These are phyloP conservation scores for Ottelia alismoides DNA, from an alignment of 106 monocot genomes.

Conservation along the genomic window DNA sequence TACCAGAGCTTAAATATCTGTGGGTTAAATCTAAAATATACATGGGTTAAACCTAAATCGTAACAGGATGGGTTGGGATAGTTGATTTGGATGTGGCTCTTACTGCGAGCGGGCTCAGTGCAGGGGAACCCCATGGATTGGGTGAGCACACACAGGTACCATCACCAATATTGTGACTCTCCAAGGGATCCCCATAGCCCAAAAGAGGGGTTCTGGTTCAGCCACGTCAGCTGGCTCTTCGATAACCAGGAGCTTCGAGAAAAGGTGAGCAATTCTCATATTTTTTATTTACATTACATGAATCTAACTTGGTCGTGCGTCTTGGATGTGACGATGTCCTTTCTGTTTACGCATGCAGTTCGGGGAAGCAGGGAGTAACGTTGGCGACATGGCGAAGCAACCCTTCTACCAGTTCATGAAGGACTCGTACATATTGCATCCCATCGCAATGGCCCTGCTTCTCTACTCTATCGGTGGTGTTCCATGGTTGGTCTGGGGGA, in stretches of 20 bases:
- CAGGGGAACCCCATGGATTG: conserved; percentile 22
- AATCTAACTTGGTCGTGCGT: too few species aligned
- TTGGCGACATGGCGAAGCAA: conserved; percentile 19
- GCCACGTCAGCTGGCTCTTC: conserved; percentile 22
- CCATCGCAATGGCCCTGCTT: conserved; percentile 7
- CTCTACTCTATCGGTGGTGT: conserved; percentile 15
- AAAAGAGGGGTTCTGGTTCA: conserved; percentile 20
- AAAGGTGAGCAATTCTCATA: conserved; percentile 14
- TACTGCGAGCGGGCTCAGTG: too few species aligned
- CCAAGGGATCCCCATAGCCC: conserved; percentile 19
- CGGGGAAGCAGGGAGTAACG: conserved; percentile 10
- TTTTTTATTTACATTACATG: too few species aligned
- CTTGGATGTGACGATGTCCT: too few species aligned
- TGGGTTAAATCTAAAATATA: too few species aligned
- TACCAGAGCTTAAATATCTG: too few species aligned
- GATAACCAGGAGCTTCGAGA: conserved; percentile 2
- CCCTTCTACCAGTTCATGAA: conserved; percentile 16
- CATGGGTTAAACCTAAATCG: too few species aligned
- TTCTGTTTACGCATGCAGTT: too few species aligned
- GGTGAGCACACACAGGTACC: conserved; percentile 24
- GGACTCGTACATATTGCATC: conserved; percentile 6
- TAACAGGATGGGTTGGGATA: too few species aligned
- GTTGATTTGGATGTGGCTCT: too few species aligned
- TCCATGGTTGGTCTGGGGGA: conserved; percentile 17
- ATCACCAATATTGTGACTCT: conserved; percentile 19